Evolutionary conservation across 371 early-diverging fungal genomes (phyloP), one percentile per base, ranked within the genome.

Genomic region (Rhizopus arrhizus): DNA sequence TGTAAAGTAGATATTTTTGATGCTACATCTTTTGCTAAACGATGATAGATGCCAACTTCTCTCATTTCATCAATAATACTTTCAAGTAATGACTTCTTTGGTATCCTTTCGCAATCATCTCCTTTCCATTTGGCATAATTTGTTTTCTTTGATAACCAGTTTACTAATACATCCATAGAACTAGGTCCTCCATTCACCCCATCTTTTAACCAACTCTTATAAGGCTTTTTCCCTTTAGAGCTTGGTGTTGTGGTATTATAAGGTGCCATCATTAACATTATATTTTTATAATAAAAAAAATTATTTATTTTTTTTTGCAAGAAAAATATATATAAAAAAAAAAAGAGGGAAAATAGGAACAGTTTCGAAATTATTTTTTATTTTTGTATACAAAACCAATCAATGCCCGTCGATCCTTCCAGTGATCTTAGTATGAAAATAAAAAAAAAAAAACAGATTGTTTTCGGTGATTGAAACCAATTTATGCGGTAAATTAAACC

Each of bases 201-300:
- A 58, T 78, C 78, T 48, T 78, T 78, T n/a, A 78, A 57, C 78
- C 79, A 78, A 40, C 75, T 75, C 42, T 78, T 78, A 46, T 78
- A 78, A 11, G 79, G 75, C 43, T 78, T 78, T 41, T 78, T 78
- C 34, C 73, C 66, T 59, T 73, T 74, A 7, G 70, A 43, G 16
- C 57, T 58, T n/a, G 69, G 53, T 32, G 58, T 56, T 15, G 65
- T 43, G 4, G 55, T 60, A 28, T 45, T 58, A 56, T 52, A 65
- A 15, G 65, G 65, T 41, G 72, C 58, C 67, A 73, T 69, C 74
- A 73, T 69, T 35, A 68, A 59, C 73, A 72, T 69, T 58, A 41
- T 43, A 32, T 33, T 51, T 47, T 47, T 46, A 47, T 47, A 16
- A 52, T 52, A 34, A 52, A 9, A 31, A 48, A 53, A 35, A 55